phyloP scores from a whole-genome alignment of 768 basidiomycete species.

The Panellus pusillus region DNA sequence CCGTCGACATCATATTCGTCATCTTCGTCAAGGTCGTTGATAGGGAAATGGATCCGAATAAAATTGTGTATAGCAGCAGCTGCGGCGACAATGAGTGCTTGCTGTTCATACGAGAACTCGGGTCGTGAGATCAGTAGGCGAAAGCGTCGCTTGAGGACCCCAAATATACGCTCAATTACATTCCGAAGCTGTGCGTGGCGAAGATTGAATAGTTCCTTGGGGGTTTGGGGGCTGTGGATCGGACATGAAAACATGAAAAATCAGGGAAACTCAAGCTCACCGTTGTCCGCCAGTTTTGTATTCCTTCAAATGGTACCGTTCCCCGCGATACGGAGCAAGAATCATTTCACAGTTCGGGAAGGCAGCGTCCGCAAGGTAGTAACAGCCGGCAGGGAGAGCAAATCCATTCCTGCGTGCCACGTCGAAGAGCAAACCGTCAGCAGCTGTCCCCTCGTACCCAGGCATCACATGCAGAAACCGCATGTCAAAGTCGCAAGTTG shows the following conservation, averaged over 20 bases:
- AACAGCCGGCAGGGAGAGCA: no score
- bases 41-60: slow-evolving; percentile 21
- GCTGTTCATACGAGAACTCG: slow-evolving; percentile 17
- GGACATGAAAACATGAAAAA: no score
- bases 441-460: no score
- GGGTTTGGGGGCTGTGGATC: no score
- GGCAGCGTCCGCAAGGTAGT: no score
- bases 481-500: no score
- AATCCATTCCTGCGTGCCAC: no score
- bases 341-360: slow-evolving; percentile 14
- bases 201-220: slow-evolving; percentile 9
- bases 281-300: slow-evolving; percentile 18
- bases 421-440: not conserved
- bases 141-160: slow-evolving; percentile 10
- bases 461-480: no score
- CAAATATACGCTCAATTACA: slow-evolving; percentile 8
- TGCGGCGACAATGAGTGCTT: slow-evolving; percentile 22
- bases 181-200: slow-evolving; percentile 11
- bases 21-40: slow-evolving; percentile 2
- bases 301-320: slow-evolving; percentile 26
- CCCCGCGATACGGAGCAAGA: slow-evolving; percentile 24
- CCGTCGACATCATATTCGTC: slow-evolving; percentile 15
- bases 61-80: slow-evolving; percentile 25
- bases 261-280: no score
- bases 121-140: slow-evolving; percentile 5